Base-by-base conservation (phyloP, 305 asterid species). In the Lippia alba region DNA sequence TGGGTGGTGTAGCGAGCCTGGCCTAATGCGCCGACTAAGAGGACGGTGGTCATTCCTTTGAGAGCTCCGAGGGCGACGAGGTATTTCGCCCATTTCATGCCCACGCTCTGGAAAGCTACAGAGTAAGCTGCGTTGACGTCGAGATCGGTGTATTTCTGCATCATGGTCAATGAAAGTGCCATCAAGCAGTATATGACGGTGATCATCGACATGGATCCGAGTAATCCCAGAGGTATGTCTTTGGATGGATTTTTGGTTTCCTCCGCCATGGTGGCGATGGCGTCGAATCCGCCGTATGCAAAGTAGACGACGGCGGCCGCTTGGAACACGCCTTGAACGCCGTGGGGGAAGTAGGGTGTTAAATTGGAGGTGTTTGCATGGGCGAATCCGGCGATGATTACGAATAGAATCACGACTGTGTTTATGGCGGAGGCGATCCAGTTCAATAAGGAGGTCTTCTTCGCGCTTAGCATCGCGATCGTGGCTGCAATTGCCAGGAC, bases 281-380 rank as follows among this genome's bases (percentile, higher is more conserved):
- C 75, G 79, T 89, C 96, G 53, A 89, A 89, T 30, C 96, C 94
- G 46, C 87, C 88, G 19, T 87, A 91, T 15, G 96, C 94, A 19
- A 91, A 91, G 84, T 84, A 89, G n/a, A 87, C 88, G 20, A 91
- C 72, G 0, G 96, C 94, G 8, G 96, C 89, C 1, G 94, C 94
- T 66, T 84, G 87, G 84, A 91, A 89, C 46, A 91, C 61, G 36
- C 91, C 96, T 48, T 82, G 57, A 39, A 86, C 82, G 0, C 89
- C 94, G 24, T 76, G 51, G 0, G 97, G 96, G 74, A 81, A 8
- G 64, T 86, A 91, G 39, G 97, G 97, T 0, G 65, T 68, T 20
- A 84, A 54, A 46, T 91, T 91, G 39, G 85, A 78, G 55, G 90
- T 64, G 15, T 86, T 65, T 3, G 91, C 81, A 55, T 91, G 90